A percentile compares a stretch with the other conserved stretches of the same genome.
Conservation (phyloP, 2,329 filamentous ascomycete species). For the Pyrenophora seminiperda region DNA sequence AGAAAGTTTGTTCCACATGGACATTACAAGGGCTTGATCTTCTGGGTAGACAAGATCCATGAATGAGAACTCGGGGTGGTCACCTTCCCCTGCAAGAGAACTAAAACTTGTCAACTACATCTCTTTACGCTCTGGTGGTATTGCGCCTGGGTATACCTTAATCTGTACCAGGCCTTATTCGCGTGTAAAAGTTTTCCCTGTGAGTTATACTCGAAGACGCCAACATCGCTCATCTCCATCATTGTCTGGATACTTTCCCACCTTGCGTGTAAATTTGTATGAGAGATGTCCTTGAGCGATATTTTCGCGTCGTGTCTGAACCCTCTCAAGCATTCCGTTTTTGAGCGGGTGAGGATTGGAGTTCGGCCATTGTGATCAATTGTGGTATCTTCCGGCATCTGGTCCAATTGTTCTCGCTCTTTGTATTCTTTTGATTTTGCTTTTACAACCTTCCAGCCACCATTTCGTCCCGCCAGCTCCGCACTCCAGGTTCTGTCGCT, state of each 20-base stretch:
- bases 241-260: conserved; percentile 39
- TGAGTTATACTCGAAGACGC: conserved; percentile 39
- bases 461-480: conserved; percentile 17
- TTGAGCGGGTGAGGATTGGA: conserved; percentile 13
- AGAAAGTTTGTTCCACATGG: conserved; percentile 37
- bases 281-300: conserved; percentile 11
- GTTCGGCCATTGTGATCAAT: background rate
- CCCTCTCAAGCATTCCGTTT: conserved; percentile 10
- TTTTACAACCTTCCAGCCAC: conserved; percentile 27
- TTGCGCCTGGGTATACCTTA: conserved; percentile 18
- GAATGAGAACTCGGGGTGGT: conserved; percentile 34
- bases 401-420: background rate
- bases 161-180: conserved; percentile 39
- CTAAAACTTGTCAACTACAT: conserved; percentile 13
- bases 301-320: conserved; percentile 5
- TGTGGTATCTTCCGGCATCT: conserved; percentile 2
- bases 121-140: background rate
- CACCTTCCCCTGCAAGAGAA: conserved; percentile 26
- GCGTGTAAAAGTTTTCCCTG: conserved; percentile 35
- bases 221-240: conserved; percentile 47
- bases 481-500: conserved; percentile 24
- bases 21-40: conserved; percentile 34
- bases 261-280: conserved; percentile 24
- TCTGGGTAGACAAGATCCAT: conserved; percentile 39
- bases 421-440: conserved; percentile 12